Base-by-base conservation (phyloP, 1,139 yeast species). In the Schwanniomyces etchellsii region DNA sequence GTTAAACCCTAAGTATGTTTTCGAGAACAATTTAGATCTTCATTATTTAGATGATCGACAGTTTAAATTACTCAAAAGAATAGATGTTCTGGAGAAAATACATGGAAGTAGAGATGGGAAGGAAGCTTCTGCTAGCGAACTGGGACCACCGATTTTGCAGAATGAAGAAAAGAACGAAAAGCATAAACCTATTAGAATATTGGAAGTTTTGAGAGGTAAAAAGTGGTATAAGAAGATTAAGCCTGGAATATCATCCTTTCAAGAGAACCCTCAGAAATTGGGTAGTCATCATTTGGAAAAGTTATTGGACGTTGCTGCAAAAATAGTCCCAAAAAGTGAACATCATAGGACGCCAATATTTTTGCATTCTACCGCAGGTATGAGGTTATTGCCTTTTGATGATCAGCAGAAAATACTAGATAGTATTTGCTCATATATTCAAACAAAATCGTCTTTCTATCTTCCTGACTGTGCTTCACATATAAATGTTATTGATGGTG, bases 311-410 rank as follows among this genome's bases (percentile, higher is more conserved):
- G 60, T 71, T 29, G 83, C 88, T 3, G 57, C 70, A 37, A 50
- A 65, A 5, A 64, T 78, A 3, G 77, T 85, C 1, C 95, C 95
- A 4, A 55, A 59, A 27, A 70, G 76, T 9, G 85, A 81, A 48
- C 81, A 77, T 37, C 49, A 55, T n/a, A 55, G 89, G 28, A 84
- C 94, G 0, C 95, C 94, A 0, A 65, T 84, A 1, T 83, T 80
- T 43, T 55, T 84, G 18, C 86, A 81, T 50, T 83, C 91, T 0
- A 83, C 94, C 0, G 94, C 88, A 0, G 93, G 93, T 0, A 74
- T 83, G 80, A 60, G 94, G 28, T 52, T 77, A n/a, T 56, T 83
- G 29, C 65, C 72, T 5, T 80, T 77, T 1, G 57, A 63, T 1
- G 70, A 74, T 26, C 85, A 77, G 43, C 52, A 56, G 15, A 55